A percentile compares a stretch with the other conserved stretches of the same genome.
Conservation (phyloP, 768 basidiomycete genomes). For the Boletus vinaceobasis region DNA sequence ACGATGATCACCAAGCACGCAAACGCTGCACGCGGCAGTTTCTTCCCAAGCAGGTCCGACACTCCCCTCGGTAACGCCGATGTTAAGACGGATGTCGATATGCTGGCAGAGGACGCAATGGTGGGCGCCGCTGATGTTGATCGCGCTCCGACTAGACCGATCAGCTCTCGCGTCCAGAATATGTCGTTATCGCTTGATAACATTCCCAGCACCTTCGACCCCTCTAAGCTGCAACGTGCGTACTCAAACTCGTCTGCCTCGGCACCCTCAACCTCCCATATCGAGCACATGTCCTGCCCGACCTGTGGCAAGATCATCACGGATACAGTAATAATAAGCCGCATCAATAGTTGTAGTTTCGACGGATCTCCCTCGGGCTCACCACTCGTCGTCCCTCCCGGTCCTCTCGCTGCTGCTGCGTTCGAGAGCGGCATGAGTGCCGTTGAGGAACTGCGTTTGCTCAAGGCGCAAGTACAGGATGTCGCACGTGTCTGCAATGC, state of each 20-base stretch:
- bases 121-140: constrained; percentile 27
- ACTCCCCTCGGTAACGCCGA: constrained; percentile 8
- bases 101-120: constrained; percentile 25
- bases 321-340: constrained; percentile 39
- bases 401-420: constrained; percentile 54
- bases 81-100: constrained; percentile 26
- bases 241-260: constrained; percentile 36
- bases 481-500: constrained; percentile 80
- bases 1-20: constrained; percentile 15
- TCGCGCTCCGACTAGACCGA: constrained; percentile 20
- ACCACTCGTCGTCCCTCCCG: constrained; percentile 49
- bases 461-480: constrained; percentile 83
- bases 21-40: constrained; percentile 11
- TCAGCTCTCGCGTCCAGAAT: constrained; percentile 32
- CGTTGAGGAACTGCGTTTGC: constrained; percentile 72
- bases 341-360: constrained; percentile 22
- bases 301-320: constrained; percentile 53
- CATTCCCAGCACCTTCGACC: constrained; percentile 39
- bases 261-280: constrained; percentile 42
- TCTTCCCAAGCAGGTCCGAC: constrained; percentile 28
- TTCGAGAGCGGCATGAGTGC: constrained; percentile 61
- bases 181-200: constrained; percentile 54
- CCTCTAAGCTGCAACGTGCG: constrained; percentile 31
- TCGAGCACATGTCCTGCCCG: constrained; percentile 46
- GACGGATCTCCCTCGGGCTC: constrained; percentile 29